Percentiles rank a stretch among this genome's conserved stretches.
phyloP scores from a whole-genome alignment of 192 early-diverging fungal species.

The Backusella psychrophila region DNA sequence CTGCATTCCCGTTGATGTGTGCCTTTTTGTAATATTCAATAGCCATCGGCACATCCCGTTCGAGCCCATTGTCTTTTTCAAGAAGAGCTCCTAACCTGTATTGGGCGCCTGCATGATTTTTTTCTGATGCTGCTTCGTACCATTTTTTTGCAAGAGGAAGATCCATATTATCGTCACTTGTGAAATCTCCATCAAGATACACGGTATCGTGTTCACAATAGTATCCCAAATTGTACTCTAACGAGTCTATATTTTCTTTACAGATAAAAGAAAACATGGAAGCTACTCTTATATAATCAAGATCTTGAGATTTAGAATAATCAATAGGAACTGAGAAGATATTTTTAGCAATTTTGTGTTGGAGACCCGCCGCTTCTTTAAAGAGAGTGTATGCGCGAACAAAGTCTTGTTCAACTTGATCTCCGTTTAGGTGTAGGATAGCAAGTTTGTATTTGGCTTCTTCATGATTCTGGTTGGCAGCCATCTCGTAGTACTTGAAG shows the following conservation, averaged over 20 bases:
- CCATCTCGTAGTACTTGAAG: slow-evolving; percentile 17
- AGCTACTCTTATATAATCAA: background rate
- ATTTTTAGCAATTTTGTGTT: background rate
- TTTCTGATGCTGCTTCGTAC: slow-evolving; percentile 29
- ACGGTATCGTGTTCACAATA: background rate
- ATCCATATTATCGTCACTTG: background rate
- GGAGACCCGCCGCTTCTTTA: background rate
- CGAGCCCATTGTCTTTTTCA: slow-evolving; percentile 27
- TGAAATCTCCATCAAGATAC: background rate
- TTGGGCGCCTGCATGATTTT: slow-evolving; percentile 21
- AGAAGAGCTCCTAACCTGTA: slow-evolving; percentile 22
- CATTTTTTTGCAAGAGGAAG: slow-evolving; percentile 19
- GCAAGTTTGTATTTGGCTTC: background rate
- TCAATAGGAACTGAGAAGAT: background rate
- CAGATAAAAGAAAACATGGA: background rate
- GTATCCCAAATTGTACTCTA: slow-evolving; percentile 6
- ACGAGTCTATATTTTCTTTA: background rate
- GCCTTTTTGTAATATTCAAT: slow-evolving; percentile 21
- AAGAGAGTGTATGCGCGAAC: background rate
- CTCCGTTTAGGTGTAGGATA: background rate
- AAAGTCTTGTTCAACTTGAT: slow-evolving; percentile 21
- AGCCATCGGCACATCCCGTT: slow-evolving; percentile 27
- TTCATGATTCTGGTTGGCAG: background rate
- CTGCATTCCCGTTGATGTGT: slow-evolving; percentile 12
- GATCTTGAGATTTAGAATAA: background rate